These are phyloP conservation scores for Elsinoe ampelina DNA, from an alignment of 2,329 filamentous ascomycete species.

Conservation along the genomic window DNA sequence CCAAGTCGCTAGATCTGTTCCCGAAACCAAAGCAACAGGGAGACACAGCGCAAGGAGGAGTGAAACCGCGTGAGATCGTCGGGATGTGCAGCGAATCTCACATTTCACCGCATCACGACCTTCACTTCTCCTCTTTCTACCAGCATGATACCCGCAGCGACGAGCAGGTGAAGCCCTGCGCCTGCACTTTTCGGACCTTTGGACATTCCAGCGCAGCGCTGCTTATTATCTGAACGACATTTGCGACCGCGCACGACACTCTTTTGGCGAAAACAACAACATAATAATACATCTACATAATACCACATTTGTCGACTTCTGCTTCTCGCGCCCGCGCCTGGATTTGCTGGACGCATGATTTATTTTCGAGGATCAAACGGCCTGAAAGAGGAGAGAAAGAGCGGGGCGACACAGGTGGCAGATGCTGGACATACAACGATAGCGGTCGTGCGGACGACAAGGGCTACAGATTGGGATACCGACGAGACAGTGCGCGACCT, in stretches of 20 bases:
- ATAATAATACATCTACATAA: slow-evolving; percentile 9
- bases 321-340: not conserved
- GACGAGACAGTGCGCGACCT: not conserved
- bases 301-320: slow-evolving; percentile 1
- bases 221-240: not conserved
- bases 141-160: slow-evolving; percentile 11
- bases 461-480: not conserved
- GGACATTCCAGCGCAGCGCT: not conserved
- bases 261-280: slow-evolving; percentile 1
- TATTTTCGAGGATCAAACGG: not conserved
- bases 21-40: slow-evolving; percentile 6
- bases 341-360: not conserved
- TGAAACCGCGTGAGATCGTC: slow-evolving; percentile 6
- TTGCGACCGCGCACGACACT: not conserved
- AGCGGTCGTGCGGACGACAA: not conserved
- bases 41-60: not conserved
- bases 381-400: not conserved
- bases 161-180: slow-evolving; percentile 6
- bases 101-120: not conserved
- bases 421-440: not conserved
- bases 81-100: slow-evolving; percentile 6
- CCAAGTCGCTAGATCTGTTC: slow-evolving; percentile 1
- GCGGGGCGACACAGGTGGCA: not conserved
- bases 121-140: not conserved
- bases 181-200: slow-evolving; percentile 2